Conservation (phyloP, 169 alveolate genomes). For the Cryptosporidium tyzzeri region DNA sequence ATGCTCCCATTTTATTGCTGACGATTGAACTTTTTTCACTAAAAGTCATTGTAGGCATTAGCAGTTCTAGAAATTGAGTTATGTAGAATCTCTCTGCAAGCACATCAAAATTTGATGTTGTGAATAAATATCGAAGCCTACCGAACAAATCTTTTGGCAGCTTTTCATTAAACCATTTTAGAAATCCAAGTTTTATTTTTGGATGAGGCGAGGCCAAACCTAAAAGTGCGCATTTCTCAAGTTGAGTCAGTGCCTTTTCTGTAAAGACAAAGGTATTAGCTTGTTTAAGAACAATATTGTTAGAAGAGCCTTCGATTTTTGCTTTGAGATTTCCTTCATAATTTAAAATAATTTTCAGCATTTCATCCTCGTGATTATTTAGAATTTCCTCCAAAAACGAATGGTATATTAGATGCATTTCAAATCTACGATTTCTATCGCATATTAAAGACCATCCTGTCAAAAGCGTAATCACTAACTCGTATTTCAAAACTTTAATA, state of each 20-base stretch:
- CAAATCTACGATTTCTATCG: conserved; percentile 55
- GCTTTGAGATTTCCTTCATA: neutral
- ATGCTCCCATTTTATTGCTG: conserved; percentile 24
- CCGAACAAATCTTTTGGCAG: conserved; percentile 50
- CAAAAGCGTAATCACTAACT: conserved; percentile 5
- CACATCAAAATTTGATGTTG: conserved; percentile 63
- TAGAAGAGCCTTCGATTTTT: neutral
- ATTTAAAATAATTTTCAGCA: neutral
- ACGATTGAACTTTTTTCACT: neutral
- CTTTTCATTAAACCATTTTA: conserved; percentile 57
- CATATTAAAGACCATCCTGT: conserved; percentile 67
- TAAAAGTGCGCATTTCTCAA: conserved; percentile 57
- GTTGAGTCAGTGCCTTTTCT: neutral
- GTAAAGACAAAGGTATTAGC: neutral
- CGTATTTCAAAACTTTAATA: conserved; percentile 21
- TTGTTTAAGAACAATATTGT: neutral
- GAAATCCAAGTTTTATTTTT: conserved; percentile 12
- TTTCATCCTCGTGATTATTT: conserved; percentile 12
- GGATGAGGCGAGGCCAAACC: conserved; percentile 72
- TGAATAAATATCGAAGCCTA: conserved; percentile 54
- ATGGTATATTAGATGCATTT: conserved; percentile 52
- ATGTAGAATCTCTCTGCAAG: conserved; percentile 70
- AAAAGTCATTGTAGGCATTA: conserved; percentile 38
- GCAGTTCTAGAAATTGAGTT: conserved; percentile 43
- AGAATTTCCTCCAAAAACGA: conserved; percentile 31